These are phyloP conservation scores for Triticum aestivum DNA, from an alignment of 176 grass and related monocot species.

Conservation along the genomic window IWGSC_CS_RefSeq_v2.1 NC_057803.1:175190082-175190581, in stretches of 20 bases:
- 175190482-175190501: neutral
- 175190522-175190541: conserved; percentile 19
- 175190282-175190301: conserved; percentile 82
- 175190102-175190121: conserved; percentile 89
- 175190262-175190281: conserved; percentile 72
- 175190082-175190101: conserved; percentile 93
- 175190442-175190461: conserved; percentile 64
- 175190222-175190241: conserved; percentile 78
- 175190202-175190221: conserved; percentile 75
- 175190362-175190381: conserved; percentile 92
- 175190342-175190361: conserved; percentile 88
- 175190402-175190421: conserved; percentile 92
- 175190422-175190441: conserved; percentile 89
- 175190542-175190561: conserved; percentile 84
- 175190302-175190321: conserved; percentile 89
- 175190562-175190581: conserved; percentile 74
- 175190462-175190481: conserved; percentile 8
- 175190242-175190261: conserved; percentile 85
- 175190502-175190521: neutral
- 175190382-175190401: conserved; percentile 67
- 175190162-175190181: conserved; percentile 90
- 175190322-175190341: conserved; percentile 73
- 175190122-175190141: conserved; percentile 68
- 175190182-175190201: conserved; percentile 79
- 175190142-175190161: conserved; percentile 74